Evolutionary conservation across 257 asterid genomes (phyloP).

Genomic region (Nicotiana benthamiana): DNA sequence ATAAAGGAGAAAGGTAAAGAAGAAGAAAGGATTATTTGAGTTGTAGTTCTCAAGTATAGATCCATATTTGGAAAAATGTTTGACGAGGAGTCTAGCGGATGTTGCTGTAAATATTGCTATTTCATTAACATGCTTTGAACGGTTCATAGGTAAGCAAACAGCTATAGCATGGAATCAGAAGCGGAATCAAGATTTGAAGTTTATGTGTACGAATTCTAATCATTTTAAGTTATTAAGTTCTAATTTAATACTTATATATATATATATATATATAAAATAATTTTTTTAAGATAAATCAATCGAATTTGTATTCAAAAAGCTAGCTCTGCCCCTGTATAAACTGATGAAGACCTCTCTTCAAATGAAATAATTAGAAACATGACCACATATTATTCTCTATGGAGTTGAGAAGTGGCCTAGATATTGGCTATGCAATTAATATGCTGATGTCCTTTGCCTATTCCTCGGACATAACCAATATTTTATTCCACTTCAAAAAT

Average conservation of each 20-base stretch:
- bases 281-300: too few species aligned
- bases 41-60: slow-evolving; percentile 24
- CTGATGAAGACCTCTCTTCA: slow-evolving; percentile 1
- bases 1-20: background rate
- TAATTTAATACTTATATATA: too few species aligned
- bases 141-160: slow-evolving; percentile 5
- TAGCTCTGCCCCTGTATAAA: background rate
- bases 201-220: too few species aligned
- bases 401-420: background rate
- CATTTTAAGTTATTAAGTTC: too few species aligned
- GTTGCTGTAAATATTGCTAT: slow-evolving; percentile 17
- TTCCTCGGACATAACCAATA: too few species aligned
- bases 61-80: background rate
- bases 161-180: too few species aligned
- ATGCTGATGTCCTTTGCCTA: background rate
- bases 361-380: background rate
- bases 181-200: too few species aligned
- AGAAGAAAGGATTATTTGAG: background rate
- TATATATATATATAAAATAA: too few species aligned
- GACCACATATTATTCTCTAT: slow-evolving; percentile 1
- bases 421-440: background rate
- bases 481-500: too few species aligned
- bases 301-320: too few species aligned
- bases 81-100: slow-evolving; percentile 16
- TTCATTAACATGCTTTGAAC: slow-evolving; percentile 10